A percentile compares a stretch with the other conserved stretches of the same genome.
phyloP scores from a whole-genome alignment of 2,329 filamentous ascomycete species.

The Colletotrichum incanum region DNA sequence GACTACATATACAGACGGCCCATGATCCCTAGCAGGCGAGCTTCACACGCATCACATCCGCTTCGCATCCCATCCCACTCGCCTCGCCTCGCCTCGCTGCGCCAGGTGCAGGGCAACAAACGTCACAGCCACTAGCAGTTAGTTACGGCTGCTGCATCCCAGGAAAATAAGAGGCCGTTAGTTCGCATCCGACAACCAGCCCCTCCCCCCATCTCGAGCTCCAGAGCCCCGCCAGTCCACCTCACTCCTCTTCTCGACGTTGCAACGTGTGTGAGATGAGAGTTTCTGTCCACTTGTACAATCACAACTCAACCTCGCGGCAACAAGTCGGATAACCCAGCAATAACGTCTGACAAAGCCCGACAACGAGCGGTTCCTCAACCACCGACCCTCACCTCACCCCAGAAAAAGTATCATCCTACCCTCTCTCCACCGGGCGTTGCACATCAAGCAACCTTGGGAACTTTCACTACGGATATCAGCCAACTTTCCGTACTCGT shows the following conservation, averaged over 20 bases:
- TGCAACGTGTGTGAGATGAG: constrained; percentile 10
- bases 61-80: constrained; percentile 13
- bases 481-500: constrained; percentile 35
- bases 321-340: constrained; percentile 13
- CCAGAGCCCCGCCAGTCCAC: constrained; percentile 30
- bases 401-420: neutral
- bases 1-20: constrained; percentile 37
- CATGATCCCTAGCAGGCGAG: constrained; percentile 30
- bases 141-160: constrained; percentile 19
- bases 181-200: constrained; percentile 9
- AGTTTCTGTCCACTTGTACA: constrained; percentile 13
- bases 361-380: constrained; percentile 2
- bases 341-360: constrained; percentile 19
- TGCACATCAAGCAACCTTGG: constrained; percentile 13
- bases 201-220: constrained; percentile 27
- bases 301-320: neutral
- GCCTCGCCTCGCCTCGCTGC: constrained; percentile 14
- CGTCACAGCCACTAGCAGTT: constrained; percentile 17
- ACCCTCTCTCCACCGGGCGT: constrained; percentile 4
- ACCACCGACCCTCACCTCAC: constrained; percentile 11
- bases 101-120: constrained; percentile 16
- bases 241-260: constrained; percentile 4
- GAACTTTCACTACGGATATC: constrained; percentile 22
- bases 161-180: neutral
- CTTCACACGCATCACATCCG: constrained; percentile 14